Evolutionary conservation across 129 eudicot species (phyloP).

Genomic region (Heracleum sosnowskyi): DNA sequence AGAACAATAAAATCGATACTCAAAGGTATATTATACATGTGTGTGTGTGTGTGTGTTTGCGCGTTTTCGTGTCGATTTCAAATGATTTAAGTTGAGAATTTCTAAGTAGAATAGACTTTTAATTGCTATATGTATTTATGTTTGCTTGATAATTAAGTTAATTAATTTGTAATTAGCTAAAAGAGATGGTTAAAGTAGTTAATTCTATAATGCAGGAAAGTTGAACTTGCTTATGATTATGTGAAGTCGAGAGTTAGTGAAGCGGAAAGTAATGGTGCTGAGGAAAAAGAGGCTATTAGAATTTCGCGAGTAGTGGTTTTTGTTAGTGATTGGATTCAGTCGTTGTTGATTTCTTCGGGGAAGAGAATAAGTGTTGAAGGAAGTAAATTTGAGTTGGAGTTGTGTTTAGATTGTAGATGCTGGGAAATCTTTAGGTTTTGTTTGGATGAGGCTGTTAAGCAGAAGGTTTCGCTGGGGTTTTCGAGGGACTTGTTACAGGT

Average conservation of each 20-base stretch:
- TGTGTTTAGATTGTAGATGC: slow-evolving; percentile 63
- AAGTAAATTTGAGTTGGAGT: slow-evolving; percentile 27
- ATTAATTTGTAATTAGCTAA: neutral
- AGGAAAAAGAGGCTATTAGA: slow-evolving; percentile 38
- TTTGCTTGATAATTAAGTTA: neutral
- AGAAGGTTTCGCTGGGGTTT: slow-evolving; percentile 36
- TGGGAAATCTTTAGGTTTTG: slow-evolving; percentile 77
- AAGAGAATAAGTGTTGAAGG: slow-evolving; percentile 45
- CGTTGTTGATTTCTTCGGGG: slow-evolving; percentile 62
- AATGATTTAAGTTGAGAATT: too few species aligned
- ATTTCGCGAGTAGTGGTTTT: slow-evolving; percentile 43
- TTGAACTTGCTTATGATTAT: slow-evolving; percentile 55
- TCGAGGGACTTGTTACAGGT: slow-evolving; percentile 60
- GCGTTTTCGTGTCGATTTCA: too few species aligned
- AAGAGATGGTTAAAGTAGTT: neutral
- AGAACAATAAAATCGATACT: slow-evolving; percentile 31
- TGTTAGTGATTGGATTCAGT: slow-evolving; percentile 73
- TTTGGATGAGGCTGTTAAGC: slow-evolving; percentile 49
- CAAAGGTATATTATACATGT: slow-evolving; percentile 10
- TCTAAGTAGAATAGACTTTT: neutral
- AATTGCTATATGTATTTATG: neutral
- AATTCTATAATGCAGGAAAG: slow-evolving; percentile 50
- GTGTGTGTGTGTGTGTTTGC: too few species aligned
- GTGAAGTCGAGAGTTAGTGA: slow-evolving; percentile 36
- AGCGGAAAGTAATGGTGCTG: slow-evolving; percentile 29